phyloP scores from a whole-genome alignment of 2,329 filamentous ascomycete species.

The Colletotrichum sublineola region DNA sequence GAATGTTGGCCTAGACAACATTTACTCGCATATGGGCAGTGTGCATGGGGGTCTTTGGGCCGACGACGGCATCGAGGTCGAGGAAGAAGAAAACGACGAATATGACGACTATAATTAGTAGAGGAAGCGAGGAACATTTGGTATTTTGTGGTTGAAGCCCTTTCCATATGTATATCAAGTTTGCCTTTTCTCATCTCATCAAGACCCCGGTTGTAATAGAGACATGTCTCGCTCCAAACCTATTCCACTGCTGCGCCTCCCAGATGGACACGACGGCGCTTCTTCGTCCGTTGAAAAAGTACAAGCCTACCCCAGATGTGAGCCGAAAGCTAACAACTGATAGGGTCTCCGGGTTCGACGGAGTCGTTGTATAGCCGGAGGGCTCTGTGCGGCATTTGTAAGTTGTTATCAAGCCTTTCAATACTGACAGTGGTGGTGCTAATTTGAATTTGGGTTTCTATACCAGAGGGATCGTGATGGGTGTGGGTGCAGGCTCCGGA shows the following conservation, averaged over 20 bases:
- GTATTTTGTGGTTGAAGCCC: not conserved
- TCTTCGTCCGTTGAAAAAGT: slow-evolving; percentile 45
- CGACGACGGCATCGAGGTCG: slow-evolving; percentile 38
- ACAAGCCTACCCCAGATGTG: slow-evolving; percentile 48
- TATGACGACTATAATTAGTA: not conserved
- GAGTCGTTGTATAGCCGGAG: slow-evolving; percentile 53
- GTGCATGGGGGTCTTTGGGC: slow-evolving; percentile 51
- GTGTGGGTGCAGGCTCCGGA: slow-evolving; percentile 43
- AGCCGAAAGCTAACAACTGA: slow-evolving; percentile 49
- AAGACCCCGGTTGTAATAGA: not conserved
- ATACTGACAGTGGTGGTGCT: slow-evolving; percentile 49
- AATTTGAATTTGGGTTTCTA: slow-evolving; percentile 42
- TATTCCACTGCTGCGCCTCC: slow-evolving; percentile 49
- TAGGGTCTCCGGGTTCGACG: slow-evolving; percentile 52
- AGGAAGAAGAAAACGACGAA: slow-evolving; percentile 18
- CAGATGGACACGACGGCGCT: slow-evolving; percentile 48
- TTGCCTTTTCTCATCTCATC: slow-evolving; percentile 49
- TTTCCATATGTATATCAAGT: slow-evolving; percentile 45
- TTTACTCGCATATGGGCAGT: slow-evolving; percentile 55
- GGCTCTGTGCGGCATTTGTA: slow-evolving; percentile 51
- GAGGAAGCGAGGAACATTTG: not conserved
- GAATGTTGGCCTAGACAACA: slow-evolving; percentile 44
- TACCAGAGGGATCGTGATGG: slow-evolving; percentile 42
- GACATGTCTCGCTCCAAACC: slow-evolving; percentile 43
- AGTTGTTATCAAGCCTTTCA: slow-evolving; percentile 50